Base-by-base conservation (phyloP, 257 asterid genomes). In the Plantago elongata region DNA sequence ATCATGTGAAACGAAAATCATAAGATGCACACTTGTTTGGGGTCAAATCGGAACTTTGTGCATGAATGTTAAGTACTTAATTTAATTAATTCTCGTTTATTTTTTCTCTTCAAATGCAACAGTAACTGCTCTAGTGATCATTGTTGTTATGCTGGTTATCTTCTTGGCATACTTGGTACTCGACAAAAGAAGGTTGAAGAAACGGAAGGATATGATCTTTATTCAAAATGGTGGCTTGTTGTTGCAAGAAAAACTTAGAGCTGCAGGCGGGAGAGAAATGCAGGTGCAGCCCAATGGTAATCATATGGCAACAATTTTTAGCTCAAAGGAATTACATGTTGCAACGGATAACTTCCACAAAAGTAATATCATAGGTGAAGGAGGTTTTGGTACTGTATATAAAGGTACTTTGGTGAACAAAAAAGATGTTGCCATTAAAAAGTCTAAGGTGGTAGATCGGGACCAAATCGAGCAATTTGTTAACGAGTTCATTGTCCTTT, bases 351-450 rank as follows among this genome's bases (percentile, higher is more conserved):
- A 69, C 37, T 66, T 42, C 44, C 1, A 18, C 27, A 51, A 43
- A 37, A 59, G 10, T 16, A 57, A 9, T 44, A 57, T 47, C n/a
- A 18, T 17, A 61, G 72, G 60, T 55, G 45, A n/a, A 14, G 45
- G 79, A 65, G 69, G 79, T 7, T 65, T 30, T 27, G 78, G 70
- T 12, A 45, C 40, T 1, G 70, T 73, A 4, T 72, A 72, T 67
- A 54, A 60, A 60, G 75, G 72, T 14, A 4, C 55, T 68, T 61
- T 34, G 29, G 63, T 48, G 54, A 72, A 55, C 55, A 60, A 51
- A 42, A 14, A 22, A 9, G 13, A 27, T 0, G 71, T 68, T 3
- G 52, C 60, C 14, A 48, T 69, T 18, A 62, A 62, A 29, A 16
- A 9, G 5, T 69, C 64, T 16, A 34, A 42, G 16, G 52, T 13